Conservation (phyloP, 768 basidiomycete genomes). For the Mycena amicta region DNA sequence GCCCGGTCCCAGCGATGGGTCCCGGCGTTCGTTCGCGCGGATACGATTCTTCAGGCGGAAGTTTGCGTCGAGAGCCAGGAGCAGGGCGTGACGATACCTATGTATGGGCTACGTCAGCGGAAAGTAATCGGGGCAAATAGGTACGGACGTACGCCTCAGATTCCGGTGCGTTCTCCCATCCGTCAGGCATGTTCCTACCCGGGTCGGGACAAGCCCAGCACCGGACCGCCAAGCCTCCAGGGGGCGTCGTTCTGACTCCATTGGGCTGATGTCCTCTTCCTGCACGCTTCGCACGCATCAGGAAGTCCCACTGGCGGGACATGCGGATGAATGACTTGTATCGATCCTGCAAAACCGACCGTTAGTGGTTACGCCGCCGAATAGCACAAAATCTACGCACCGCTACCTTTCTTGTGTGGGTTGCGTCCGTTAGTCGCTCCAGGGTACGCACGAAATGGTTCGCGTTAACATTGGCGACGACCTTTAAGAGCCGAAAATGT, state of each 20-base stretch:
- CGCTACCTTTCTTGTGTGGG: neutral
- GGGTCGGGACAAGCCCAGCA: constrained; percentile 25
- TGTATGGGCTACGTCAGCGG: neutral
- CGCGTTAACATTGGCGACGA: constrained; percentile 17
- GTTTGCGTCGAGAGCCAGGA: constrained; percentile 23
- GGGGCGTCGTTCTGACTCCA: neutral
- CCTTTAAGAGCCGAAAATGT: constrained; percentile 12
- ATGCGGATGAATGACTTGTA: constrained; percentile 6
- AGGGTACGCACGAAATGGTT: constrained; percentile 15
- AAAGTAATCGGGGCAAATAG: neutral
- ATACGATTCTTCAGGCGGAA: constrained; percentile 20
- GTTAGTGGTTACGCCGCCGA: neutral
- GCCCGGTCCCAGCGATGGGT: constrained; percentile 16
- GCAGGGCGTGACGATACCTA: constrained; percentile 8
- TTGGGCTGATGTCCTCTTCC: neutral
- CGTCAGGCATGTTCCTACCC: constrained; percentile 18
- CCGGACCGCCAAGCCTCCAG: constrained; percentile 10
- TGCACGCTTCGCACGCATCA: neutral
- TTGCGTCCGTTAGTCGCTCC: constrained; percentile 1
- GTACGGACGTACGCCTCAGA: constrained; percentile 5
- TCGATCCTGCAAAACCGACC: constrained; percentile 2
- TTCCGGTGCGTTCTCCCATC: constrained; percentile 8
- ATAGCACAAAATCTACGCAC: neutral
- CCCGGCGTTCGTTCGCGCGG: constrained; percentile 5
- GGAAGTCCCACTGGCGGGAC: neutral